A percentile compares a stretch with the other conserved stretches of the same genome.
These are phyloP conservation scores for Lycium ferocissimum DNA, from an alignment of 257 asterid genomes.

Conservation along the genomic window DNA sequence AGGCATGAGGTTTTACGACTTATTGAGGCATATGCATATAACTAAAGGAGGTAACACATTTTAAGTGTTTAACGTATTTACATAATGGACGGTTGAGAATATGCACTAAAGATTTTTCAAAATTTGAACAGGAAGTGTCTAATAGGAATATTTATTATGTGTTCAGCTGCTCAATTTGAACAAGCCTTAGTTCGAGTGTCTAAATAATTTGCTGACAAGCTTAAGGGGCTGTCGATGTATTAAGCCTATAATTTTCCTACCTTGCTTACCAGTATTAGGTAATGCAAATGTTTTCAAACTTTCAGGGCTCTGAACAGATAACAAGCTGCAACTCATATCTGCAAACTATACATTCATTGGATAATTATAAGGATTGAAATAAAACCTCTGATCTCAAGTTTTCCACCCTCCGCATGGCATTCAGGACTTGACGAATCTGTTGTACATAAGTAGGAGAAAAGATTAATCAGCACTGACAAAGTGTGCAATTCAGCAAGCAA, in stretches of 20 bases:
- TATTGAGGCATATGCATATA: too few species aligned
- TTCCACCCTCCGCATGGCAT: slow-evolving; percentile 80
- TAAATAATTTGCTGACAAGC: too few species aligned
- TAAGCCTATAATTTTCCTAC: not conserved
- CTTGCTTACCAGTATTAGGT: not conserved
- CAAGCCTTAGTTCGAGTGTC: too few species aligned
- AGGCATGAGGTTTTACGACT: too few species aligned
- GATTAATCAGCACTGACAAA: not conserved
- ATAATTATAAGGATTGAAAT: slow-evolving; percentile 28
- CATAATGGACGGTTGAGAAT: too few species aligned
- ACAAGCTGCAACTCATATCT: not conserved
- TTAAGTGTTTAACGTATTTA: too few species aligned
- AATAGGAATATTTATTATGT: too few species aligned
- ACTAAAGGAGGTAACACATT: too few species aligned
- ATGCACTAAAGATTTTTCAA: too few species aligned
- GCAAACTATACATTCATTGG: not conserved
- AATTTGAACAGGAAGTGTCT: too few species aligned
- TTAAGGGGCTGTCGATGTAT: too few species aligned
- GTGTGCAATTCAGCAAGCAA: not conserved
- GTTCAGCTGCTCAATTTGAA: too few species aligned
- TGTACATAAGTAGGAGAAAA: slow-evolving; percentile 14
- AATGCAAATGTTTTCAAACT: slow-evolving; percentile 14
- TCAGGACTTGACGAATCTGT: slow-evolving; percentile 86
- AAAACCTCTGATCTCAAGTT: slow-evolving; percentile 79
- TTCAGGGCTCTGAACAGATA: not conserved